Evolutionary conservation across 108 stramenopile genomes (phyloP).

Genomic region (Nannochloropsis salina): DNA sequence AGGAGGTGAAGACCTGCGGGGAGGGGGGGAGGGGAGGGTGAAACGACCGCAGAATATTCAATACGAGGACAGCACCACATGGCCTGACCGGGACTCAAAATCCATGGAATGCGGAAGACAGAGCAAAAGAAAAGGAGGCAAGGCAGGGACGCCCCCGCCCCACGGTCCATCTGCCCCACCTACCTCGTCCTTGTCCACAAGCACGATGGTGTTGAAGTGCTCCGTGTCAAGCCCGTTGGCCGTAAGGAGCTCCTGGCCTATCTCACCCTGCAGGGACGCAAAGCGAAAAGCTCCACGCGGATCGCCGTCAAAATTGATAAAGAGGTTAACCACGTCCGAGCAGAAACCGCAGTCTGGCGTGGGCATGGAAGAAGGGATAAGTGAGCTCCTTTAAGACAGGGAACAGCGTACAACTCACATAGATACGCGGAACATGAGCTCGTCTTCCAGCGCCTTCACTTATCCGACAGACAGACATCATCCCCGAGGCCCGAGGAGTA

Average conservation of each 20-base stretch:
- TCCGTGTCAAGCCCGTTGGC: not conserved
- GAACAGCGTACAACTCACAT: not conserved
- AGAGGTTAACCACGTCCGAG: not conserved
- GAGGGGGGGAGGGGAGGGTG: not conserved
- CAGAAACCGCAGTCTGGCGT: not conserved
- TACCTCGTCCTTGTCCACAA: slow-evolving; percentile 2
- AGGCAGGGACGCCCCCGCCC: too few relatives aligned
- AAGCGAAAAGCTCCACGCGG: not conserved
- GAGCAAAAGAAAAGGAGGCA: too few relatives aligned
- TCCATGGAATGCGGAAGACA: too few relatives aligned
- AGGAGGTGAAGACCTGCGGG: not conserved
- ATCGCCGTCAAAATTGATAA: not conserved
- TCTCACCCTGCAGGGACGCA: slow-evolving; percentile 14
- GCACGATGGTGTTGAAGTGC: not conserved
- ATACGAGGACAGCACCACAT: too few relatives aligned
- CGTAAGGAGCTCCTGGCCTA: not conserved
- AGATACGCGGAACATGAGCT: not conserved
- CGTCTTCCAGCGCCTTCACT: too few relatives aligned
- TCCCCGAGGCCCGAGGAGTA: too few relatives aligned
- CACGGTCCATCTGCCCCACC: too few relatives aligned
- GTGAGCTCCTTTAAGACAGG: not conserved
- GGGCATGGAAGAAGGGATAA: not conserved
- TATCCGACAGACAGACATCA: too few relatives aligned
- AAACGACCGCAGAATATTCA: not conserved
- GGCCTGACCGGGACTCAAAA: too few relatives aligned